phyloP scores from a whole-genome alignment of 2,329 filamentous ascomycete genomes.

The Claviceps sp. region DNA sequence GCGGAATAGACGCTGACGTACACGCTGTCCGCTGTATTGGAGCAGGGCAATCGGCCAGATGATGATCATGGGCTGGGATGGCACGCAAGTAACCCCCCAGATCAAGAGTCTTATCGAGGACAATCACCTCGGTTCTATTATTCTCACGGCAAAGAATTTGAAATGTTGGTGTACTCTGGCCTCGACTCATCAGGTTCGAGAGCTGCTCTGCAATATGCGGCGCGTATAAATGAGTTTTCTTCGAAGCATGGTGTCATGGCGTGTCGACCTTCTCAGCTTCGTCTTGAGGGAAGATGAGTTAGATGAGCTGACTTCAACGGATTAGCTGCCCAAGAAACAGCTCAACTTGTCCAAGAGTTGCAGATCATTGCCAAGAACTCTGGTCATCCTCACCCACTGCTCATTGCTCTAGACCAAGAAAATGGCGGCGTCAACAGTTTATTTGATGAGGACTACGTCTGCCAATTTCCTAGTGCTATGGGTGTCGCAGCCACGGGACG shows the following conservation, averaged over 20 bases:
- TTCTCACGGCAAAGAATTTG: conserved; percentile 72
- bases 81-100: conserved; percentile 69
- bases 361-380: conserved; percentile 86
- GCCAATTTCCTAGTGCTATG: conserved; percentile 95
- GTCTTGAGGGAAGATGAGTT: neutral
- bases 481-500: conserved; percentile 86
- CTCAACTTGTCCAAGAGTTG: conserved; percentile 74
- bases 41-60: conserved; percentile 59
- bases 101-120: conserved; percentile 70
- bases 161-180: conserved; percentile 47
- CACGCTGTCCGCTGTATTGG: neutral
- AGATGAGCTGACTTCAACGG: conserved; percentile 14
- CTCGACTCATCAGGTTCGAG: neutral
- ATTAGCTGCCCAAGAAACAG: conserved; percentile 79
- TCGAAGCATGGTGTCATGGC: neutral
- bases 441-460: conserved; percentile 89
- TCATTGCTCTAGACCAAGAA: conserved; percentile 91
- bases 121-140: conserved; percentile 78
- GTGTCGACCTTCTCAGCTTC: neutral
- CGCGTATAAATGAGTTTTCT: neutral
- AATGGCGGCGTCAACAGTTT: conserved; percentile 97
- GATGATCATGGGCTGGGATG: conserved; percentile 78
- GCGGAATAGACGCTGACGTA: conserved; percentile 1
- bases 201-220: neutral
- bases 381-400: conserved; percentile 75